Evolutionary conservation across 2,329 filamentous ascomycete genomes (phyloP).

Genomic region (Rutstroemia sp.): DNA sequence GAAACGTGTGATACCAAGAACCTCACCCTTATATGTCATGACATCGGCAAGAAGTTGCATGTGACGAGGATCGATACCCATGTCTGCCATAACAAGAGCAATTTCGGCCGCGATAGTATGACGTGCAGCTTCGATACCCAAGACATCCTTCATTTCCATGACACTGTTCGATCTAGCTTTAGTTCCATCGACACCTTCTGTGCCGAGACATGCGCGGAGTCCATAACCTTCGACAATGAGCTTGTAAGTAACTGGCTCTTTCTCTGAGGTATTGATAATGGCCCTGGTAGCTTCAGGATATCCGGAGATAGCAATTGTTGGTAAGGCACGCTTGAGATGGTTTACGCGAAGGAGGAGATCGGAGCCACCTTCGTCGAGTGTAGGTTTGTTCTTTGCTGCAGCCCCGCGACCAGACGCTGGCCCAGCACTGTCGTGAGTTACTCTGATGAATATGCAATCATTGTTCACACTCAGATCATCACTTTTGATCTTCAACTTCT

Average conservation of each 20-base stretch:
- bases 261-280: constrained; percentile 69
- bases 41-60: constrained; percentile 97
- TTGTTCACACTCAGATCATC: constrained; percentile 56
- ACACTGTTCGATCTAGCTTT: constrained; percentile 74
- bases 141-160: constrained; percentile 78
- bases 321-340: constrained; percentile 73
- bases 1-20: constrained; percentile 93
- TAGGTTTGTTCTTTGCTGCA: constrained; percentile 20
- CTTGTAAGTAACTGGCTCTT: constrained; percentile 36
- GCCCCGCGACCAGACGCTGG: constrained; percentile 24
- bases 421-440: constrained; percentile 47
- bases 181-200: constrained; percentile 78
- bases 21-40: constrained; percentile 98
- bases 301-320: constrained; percentile 79
- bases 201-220: constrained; percentile 82
- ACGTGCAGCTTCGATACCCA: constrained; percentile 92
- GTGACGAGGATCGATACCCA: constrained; percentile 94
- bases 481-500: constrained; percentile 70
- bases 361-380: constrained; percentile 43
- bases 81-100: constrained; percentile 77
- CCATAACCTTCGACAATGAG: constrained; percentile 95
- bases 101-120: constrained; percentile 88
- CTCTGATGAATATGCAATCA: constrained; percentile 64
- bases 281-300: constrained; percentile 80
- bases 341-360: constrained; percentile 74